These are phyloP conservation scores for Geotrichum aggregatum DNA, from an alignment of 1,139 yeast species.

Conservation along the genomic window DNA sequence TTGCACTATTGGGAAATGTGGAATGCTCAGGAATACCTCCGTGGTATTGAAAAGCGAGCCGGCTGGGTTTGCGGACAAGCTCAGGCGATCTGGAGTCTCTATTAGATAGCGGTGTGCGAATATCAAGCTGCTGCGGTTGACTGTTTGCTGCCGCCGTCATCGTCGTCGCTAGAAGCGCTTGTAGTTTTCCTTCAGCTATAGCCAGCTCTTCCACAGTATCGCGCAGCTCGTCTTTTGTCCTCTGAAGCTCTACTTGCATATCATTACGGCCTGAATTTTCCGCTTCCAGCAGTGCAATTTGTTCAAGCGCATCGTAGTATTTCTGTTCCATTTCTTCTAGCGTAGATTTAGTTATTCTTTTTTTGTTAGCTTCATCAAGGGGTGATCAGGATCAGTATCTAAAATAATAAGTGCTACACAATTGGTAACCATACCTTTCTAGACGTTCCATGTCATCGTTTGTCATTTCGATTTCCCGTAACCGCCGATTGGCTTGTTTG, in stretches of 20 bases:
- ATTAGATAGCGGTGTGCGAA: not conserved
- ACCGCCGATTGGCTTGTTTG: conserved; percentile 28
- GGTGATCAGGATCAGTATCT: too few species aligned
- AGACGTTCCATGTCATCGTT: conserved; percentile 41
- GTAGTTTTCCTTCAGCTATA: conserved; percentile 24
- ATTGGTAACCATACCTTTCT: conserved; percentile 27
- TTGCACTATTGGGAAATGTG: not conserved
- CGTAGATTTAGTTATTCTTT: conserved; percentile 33
- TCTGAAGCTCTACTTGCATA: conserved; percentile 34
- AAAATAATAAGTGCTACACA: too few species aligned
- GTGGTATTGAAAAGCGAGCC: not conserved
- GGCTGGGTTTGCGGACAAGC: conserved; percentile 3
- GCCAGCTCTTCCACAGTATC: conserved; percentile 37
- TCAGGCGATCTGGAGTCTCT: not conserved
- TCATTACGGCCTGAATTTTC: conserved; percentile 34
- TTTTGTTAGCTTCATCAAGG: conserved; percentile 3
- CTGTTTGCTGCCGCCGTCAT: conserved; percentile 13
- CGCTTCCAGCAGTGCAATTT: conserved; percentile 38
- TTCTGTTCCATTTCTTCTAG: conserved; percentile 35
- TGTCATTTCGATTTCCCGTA: conserved; percentile 39
- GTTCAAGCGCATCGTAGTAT: conserved; percentile 36
- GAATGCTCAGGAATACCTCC: conserved; percentile 1
- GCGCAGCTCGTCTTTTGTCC: conserved; percentile 37
- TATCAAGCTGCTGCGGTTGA: not conserved
- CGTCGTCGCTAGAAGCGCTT: conserved; percentile 22